Evolutionary conservation across 116 monocot genomes (phyloP), one percentile per base, ranked within the genome.

Genomic region (Zostera marina): DNA sequence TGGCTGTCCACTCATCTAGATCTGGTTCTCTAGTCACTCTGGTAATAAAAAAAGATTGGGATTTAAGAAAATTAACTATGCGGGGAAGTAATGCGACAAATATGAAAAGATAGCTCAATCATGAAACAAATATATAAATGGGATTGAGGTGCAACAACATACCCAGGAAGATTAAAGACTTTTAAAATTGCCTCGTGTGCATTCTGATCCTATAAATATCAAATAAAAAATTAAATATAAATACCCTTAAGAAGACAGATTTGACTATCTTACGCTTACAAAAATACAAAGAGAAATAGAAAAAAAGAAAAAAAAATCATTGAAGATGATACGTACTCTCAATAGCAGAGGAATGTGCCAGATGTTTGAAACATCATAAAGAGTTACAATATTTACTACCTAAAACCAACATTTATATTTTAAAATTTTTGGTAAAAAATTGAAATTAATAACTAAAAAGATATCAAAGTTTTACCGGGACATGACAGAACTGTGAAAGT

Each of bases 401-500:
- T 92, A 67, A 77, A 74, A 73, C 20, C 22, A 47, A 47, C 10
- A 25, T 44, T 47, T 24, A 17, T 32, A 11, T 23, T 42, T 41
- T 40, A 64, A 16, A 47, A 64, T 26, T 20, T 20, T 22, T 59
- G 11, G 11, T 41, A 22, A 9, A 42, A 19, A 8, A 17, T 19
- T 39, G 16, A 16, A 11, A n/a, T 19, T 42, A 15, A 21, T n/a
- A 24, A 53, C 26, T 16, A 9, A 8, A 11, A 22, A 42, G 15
- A 11, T 42, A 21, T 9, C 10, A 42, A 21, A 21, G 42, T 25
- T 25, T 43, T 88, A 98, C 98, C 76, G 72, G 79, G 56, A 98
- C 86, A 77, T 90, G 98, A 59, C 98, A 98, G 70, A 98, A 90
- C 39, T 79, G 82, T n/a, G 90, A 86, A 13, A 98, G 81, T 57